phyloP scores from a whole-genome alignment of 179 eudicot genomes.

The Amaranthus tricolor region DNA sequence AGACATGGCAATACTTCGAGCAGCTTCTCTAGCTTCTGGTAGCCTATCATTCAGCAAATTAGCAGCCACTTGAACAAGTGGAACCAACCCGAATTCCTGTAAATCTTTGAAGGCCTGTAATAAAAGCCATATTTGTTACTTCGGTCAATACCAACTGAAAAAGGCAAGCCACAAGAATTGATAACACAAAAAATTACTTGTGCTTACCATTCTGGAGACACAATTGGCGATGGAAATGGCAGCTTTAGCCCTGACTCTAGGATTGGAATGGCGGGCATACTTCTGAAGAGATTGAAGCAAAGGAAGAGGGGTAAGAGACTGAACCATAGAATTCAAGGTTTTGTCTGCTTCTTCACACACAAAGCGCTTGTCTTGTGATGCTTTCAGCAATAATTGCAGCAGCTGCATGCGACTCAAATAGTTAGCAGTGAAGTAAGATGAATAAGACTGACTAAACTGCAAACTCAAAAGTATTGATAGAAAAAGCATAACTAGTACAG shows the following conservation, averaged over 20 bases:
- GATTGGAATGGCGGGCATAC: constrained; percentile 64
- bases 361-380: constrained; percentile 93
- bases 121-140: neutral
- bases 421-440: neutral
- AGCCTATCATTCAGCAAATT: constrained; percentile 78
- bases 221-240: constrained; percentile 72
- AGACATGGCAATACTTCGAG: constrained; percentile 58
- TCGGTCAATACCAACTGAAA: neutral
- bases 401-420: constrained; percentile 40
- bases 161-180: neutral
- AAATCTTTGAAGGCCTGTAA: constrained; percentile 54
- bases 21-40: constrained; percentile 98
- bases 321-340: constrained; percentile 65
- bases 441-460: neutral
- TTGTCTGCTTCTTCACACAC: constrained; percentile 96
- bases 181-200: neutral
- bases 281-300: constrained; percentile 66
- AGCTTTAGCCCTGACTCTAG: constrained; percentile 84
- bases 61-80: constrained; percentile 58
- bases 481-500: neutral
- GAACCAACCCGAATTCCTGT: constrained; percentile 65
- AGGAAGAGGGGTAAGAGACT: constrained; percentile 63
- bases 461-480: neutral
- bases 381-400: constrained; percentile 81
- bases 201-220: constrained; percentile 70